Evolutionary conservation across 306 rosid species (phyloP).

Genomic region (Bauhinia variegata): DNA sequence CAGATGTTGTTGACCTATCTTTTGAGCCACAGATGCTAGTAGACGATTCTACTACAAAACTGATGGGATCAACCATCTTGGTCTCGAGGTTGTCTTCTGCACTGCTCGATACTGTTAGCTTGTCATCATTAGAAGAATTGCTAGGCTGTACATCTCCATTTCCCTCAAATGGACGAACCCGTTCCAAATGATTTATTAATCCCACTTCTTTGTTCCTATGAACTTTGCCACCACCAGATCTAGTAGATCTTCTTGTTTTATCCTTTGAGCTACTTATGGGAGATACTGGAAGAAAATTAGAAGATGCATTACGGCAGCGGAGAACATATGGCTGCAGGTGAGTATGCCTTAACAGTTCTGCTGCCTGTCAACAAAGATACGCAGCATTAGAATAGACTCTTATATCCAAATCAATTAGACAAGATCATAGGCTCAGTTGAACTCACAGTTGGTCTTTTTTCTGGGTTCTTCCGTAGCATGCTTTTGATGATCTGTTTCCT

Average conservation of each 20-base stretch:
- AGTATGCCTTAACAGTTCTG: slow-evolving; percentile 80
- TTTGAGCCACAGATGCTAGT: slow-evolving; percentile 57
- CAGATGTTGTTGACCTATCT: slow-evolving; percentile 71
- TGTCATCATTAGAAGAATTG: slow-evolving; percentile 39
- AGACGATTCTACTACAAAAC: slow-evolving; percentile 55
- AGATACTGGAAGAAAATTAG: slow-evolving; percentile 71
- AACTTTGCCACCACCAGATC: slow-evolving; percentile 48
- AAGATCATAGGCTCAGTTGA: slow-evolving; percentile 25
- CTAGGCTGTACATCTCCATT: slow-evolving; percentile 41
- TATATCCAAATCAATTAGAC: slow-evolving; percentile 19
- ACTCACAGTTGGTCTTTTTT: slow-evolving; percentile 94
- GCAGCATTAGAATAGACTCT: slow-evolving; percentile 38
- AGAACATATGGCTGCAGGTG: slow-evolving; percentile 82
- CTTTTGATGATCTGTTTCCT: slow-evolving; percentile 95
- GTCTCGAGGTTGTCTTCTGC: slow-evolving; percentile 76
- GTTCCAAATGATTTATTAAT: slow-evolving; percentile 44
- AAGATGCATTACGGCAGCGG: slow-evolving; percentile 71
- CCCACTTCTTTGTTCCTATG: slow-evolving; percentile 50
- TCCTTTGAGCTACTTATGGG: slow-evolving; percentile 64
- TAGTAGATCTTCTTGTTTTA: slow-evolving; percentile 51
- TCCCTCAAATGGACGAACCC: slow-evolving; percentile 50
- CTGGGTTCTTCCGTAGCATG: slow-evolving; percentile 97
- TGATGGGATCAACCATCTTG: slow-evolving; percentile 73
- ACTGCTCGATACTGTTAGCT: slow-evolving; percentile 44
- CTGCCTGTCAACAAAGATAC: slow-evolving; percentile 63